These are phyloP conservation scores for Collybia mongolica DNA, from an alignment of 768 basidiomycete genomes.

Conservation along the genomic window DNA sequence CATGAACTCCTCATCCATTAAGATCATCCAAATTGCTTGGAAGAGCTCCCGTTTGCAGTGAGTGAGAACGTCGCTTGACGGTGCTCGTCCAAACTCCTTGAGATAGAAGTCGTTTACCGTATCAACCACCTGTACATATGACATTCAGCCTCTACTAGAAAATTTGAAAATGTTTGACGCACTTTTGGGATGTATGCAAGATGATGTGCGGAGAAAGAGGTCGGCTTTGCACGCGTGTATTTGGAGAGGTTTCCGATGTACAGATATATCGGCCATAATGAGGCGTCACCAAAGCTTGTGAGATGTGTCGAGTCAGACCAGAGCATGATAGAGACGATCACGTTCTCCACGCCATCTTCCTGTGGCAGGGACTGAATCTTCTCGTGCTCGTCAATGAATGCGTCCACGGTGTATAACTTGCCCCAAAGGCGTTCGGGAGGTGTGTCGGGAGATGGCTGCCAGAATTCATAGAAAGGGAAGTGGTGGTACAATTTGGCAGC, in stretches of 20 bases:
- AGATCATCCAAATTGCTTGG: constrained; percentile 25
- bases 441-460: not conserved
- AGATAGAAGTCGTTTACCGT: constrained; percentile 21
- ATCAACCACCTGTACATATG: constrained; percentile 24
- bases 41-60: constrained; percentile 31
- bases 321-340: constrained; percentile 17
- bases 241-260: constrained; percentile 37
- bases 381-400: constrained; percentile 15
- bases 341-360: not conserved
- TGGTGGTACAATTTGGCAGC: constrained; percentile 13
- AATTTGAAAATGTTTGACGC: constrained; percentile 4
- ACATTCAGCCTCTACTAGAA: not conserved
- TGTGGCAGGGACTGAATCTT: constrained; percentile 1
- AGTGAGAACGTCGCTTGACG: constrained; percentile 17
- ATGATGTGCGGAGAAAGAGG: constrained; percentile 28
- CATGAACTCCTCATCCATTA: constrained; percentile 24
- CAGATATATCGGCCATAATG: constrained; percentile 39
- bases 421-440: constrained; percentile 9
- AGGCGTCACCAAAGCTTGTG: constrained; percentile 29
- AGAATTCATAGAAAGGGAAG: constrained; percentile 12
- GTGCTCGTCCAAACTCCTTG: constrained; percentile 1
- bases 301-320: constrained; percentile 37
- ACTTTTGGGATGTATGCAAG: constrained; percentile 38
- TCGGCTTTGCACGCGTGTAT: constrained; percentile 27
- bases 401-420: constrained; percentile 19